Evolutionary conservation across 305 asterid species (phyloP).

Genomic region (Fraxinus angustifolia): DNA sequence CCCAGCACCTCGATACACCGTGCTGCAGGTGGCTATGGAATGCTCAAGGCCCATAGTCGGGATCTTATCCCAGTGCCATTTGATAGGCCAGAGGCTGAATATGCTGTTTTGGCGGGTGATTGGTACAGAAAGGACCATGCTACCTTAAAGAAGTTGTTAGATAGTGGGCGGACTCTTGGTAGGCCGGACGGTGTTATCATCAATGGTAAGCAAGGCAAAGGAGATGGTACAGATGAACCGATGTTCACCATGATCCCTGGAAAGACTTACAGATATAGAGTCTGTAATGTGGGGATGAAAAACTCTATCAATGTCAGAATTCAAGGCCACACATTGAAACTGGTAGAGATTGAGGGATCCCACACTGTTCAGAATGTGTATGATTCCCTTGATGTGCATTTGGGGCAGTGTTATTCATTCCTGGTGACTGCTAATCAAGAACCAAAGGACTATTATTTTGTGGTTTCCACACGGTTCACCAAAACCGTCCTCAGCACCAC

Average conservation of each 20-base stretch:
- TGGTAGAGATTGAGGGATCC: slow-evolving; percentile 73
- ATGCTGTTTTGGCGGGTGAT: slow-evolving; percentile 38
- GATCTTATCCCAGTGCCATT: slow-evolving; percentile 50
- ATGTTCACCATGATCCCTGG: slow-evolving; percentile 46
- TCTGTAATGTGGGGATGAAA: slow-evolving; percentile 69
- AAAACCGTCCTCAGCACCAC: slow-evolving; percentile 39
- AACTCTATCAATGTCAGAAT: slow-evolving; percentile 52
- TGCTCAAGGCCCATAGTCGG: slow-evolving; percentile 39
- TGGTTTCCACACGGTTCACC: slow-evolving; percentile 66
- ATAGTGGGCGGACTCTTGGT: slow-evolving; percentile 44
- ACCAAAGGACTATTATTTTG: slow-evolving; percentile 51
- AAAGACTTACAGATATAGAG: slow-evolving; percentile 52
- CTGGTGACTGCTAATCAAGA: slow-evolving; percentile 48
- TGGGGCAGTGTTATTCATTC: slow-evolving; percentile 60
- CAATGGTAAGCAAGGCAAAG: slow-evolving; percentile 51
- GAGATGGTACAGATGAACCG: slow-evolving; percentile 39
- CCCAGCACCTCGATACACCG: slow-evolving; percentile 48
- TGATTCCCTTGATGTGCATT: slow-evolving; percentile 58
- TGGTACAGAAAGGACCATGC: slow-evolving; percentile 40
- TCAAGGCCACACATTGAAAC: slow-evolving; percentile 50
- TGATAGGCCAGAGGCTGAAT: slow-evolving; percentile 41
- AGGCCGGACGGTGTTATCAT: slow-evolving; percentile 49
- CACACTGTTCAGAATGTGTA: slow-evolving; percentile 59
- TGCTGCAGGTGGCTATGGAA: slow-evolving; percentile 50
- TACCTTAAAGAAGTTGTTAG: slow-evolving; percentile 29